Base-by-base conservation (phyloP, 805 yeast species). In the Kurtzmaniella fragi region DNA sequence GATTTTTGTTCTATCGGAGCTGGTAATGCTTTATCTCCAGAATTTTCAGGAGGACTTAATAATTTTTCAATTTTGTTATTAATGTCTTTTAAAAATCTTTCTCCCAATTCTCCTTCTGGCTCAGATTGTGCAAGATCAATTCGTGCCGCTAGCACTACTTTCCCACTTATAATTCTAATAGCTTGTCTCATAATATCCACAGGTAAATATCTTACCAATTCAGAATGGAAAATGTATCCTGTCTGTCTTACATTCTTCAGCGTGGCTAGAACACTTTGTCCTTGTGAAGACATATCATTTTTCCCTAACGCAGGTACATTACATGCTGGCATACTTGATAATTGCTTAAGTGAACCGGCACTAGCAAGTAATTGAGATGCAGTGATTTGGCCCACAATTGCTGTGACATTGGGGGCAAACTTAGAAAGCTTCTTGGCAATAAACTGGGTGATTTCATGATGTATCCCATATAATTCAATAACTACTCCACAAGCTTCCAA, bases 331-430 rank as follows among this genome's bases (percentile, higher is more conserved):
- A 85, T 77, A 25, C 59, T 62, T 2, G 88, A 77, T 8, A 91
- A 61, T 5, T 77, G 80, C 10, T 62, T 63, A 4, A 91, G 57
- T 0, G 95, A 88, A 2, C 95, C 95, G 1, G 77, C 64, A 13
- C 74, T 67, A 1, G 86, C 74, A 17, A 91, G 61, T 13, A 93
- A 59, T 49, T 84, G 86, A 0, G 95, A 82, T 0, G 95, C 77
- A 0, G 84, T 74, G 5, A 73, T 64, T 0, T 95, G 66, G 0
- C 95, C 95, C 2, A 91, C 68, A 6, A 93, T 63, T 0, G 77
- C 77, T 2, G 86, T 70, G 1, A 86, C 60, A 56, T 93, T 91
- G 2, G 98, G 99, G 0, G 96, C 95, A 47, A 80, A 72, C 2
- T 59, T 53, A 2, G 73, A 61, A 16, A 85, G 68, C 48, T 78